Percentiles rank a stretch among this genome's conserved stretches.
These are phyloP conservation scores for Fusarium lyarnte DNA, from an alignment of 2,329 filamentous ascomycete species.

Conservation along the genomic window DNA sequence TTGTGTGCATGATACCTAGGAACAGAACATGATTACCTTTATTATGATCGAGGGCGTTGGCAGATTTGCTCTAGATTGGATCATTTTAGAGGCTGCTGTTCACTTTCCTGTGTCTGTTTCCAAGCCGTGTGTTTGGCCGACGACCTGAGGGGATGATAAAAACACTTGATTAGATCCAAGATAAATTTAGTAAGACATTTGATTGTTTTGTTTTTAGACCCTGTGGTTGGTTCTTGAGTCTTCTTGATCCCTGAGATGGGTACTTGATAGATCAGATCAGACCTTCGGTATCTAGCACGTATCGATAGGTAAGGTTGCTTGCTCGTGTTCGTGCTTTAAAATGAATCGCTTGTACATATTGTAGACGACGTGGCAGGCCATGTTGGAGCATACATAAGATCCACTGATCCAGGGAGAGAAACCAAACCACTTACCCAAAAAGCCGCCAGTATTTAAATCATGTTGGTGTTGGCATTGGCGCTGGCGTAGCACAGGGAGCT, in stretches of 20 bases:
- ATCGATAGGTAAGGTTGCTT: neutral
- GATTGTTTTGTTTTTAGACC: neutral
- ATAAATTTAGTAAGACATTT: neutral
- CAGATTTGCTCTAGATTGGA: neutral
- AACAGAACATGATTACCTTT: neutral
- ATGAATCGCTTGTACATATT: constrained; percentile 1
- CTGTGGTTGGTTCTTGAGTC: neutral
- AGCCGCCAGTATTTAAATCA: constrained; percentile 11
- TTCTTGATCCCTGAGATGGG: neutral
- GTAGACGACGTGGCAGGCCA: constrained; percentile 37
- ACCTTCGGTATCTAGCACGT: neutral
- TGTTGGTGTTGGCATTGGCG: constrained; percentile 1
- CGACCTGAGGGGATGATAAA: neutral
- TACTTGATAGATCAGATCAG: neutral
- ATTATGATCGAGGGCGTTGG: neutral
- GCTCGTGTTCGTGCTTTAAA: constrained; percentile 25
- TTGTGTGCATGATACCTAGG: constrained; percentile 2
- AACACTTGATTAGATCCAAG: neutral
- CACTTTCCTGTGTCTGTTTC: neutral
- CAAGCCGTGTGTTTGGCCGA: neutral
- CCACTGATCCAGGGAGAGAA: constrained; percentile 14
- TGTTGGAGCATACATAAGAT: constrained; percentile 23
- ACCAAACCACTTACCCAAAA: constrained; percentile 6
- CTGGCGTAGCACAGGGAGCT: constrained; percentile 4
- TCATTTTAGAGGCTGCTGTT: neutral